Conservation (phyloP, 345 rosid species). For the Cardamine resedifolia region DNA sequence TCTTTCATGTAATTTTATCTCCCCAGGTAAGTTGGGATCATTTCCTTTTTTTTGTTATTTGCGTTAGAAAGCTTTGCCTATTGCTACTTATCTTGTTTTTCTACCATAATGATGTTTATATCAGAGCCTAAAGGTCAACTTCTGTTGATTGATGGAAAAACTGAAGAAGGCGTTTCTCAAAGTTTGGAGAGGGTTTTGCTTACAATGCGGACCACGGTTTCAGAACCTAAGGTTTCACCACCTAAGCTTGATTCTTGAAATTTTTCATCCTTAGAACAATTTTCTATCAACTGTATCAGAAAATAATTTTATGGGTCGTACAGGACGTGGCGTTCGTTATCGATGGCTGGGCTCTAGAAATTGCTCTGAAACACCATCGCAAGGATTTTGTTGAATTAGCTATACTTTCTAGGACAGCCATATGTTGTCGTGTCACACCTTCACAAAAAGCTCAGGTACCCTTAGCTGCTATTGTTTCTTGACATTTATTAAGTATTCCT, state of each 20-base stretch:
- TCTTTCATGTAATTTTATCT: slow-evolving; percentile 93
- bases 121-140: slow-evolving; percentile 99
- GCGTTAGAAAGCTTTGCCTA: neutral
- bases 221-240: slow-evolving; percentile 87
- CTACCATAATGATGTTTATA: slow-evolving; percentile 13
- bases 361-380: slow-evolving; percentile 74
- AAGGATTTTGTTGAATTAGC: slow-evolving; percentile 93
- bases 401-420: slow-evolving; percentile 92
- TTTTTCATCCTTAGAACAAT: slow-evolving; percentile 12
- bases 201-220: slow-evolving; percentile 87
- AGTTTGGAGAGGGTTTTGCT: slow-evolving; percentile 95
- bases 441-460: slow-evolving; percentile 97
- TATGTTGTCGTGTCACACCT: slow-evolving; percentile 97
- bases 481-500: neutral
- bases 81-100: slow-evolving; percentile 23
- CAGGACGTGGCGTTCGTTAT: slow-evolving; percentile 96
- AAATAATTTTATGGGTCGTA: slow-evolving; percentile 5
- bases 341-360: slow-evolving; percentile 99
- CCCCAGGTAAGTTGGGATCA: slow-evolving; percentile 64
- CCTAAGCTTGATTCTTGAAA: slow-evolving; percentile 22
- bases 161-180: slow-evolving; percentile 77
- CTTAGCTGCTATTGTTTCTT: slow-evolving; percentile 7
- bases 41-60: slow-evolving; percentile 13
- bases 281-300: neutral
- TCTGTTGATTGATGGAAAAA: slow-evolving; percentile 88